Evolutionary conservation across 2,329 filamentous ascomycete species (phyloP).

Genomic region (Thelonectria discophora): DNA sequence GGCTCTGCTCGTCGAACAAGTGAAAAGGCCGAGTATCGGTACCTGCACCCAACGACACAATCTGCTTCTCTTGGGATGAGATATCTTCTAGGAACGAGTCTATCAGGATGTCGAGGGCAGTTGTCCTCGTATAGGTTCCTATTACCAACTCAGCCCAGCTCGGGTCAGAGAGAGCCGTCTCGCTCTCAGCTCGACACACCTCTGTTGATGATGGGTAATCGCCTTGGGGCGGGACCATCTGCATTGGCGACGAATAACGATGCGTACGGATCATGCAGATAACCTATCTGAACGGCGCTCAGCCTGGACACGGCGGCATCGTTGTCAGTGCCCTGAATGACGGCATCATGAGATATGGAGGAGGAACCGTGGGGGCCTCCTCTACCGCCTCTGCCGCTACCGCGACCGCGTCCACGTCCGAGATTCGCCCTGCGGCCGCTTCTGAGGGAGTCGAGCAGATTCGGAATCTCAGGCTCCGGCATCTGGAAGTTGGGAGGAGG

Average conservation of each 20-base stretch:
- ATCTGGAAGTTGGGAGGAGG: conserved; percentile 53
- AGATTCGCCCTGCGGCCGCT: conserved; percentile 49
- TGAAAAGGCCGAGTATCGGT: conserved; percentile 92
- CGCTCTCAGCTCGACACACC: conserved; percentile 60
- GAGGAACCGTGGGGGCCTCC: conserved; percentile 45
- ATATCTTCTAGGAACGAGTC: conserved; percentile 69
- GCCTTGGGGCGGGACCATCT: conserved; percentile 62
- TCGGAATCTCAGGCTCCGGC: conserved; percentile 80
- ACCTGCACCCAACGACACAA: conserved; percentile 91
- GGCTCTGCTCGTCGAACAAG: conserved; percentile 61
- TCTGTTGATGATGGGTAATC: conserved; percentile 93
- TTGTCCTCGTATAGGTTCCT: conserved; percentile 94
- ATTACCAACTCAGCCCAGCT: conserved; percentile 31
- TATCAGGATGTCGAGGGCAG: conserved; percentile 82
- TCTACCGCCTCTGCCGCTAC: conserved; percentile 33
- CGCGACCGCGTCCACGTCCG: conserved; percentile 42
- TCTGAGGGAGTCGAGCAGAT: conserved; percentile 68
- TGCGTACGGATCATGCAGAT: conserved; percentile 84
- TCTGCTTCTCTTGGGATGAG: conserved; percentile 66
- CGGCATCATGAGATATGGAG: conserved; percentile 68
- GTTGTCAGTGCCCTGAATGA: conserved; percentile 88
- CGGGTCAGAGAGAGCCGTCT: conserved; percentile 2
- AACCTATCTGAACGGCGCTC: conserved; percentile 87
- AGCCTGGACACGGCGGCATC: conserved; percentile 90
- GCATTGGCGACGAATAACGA: conserved; percentile 67